These are phyloP conservation scores for Shiraia sp. DNA, from an alignment of 2,329 filamentous ascomycete genomes.

Conservation along the genomic window DNA sequence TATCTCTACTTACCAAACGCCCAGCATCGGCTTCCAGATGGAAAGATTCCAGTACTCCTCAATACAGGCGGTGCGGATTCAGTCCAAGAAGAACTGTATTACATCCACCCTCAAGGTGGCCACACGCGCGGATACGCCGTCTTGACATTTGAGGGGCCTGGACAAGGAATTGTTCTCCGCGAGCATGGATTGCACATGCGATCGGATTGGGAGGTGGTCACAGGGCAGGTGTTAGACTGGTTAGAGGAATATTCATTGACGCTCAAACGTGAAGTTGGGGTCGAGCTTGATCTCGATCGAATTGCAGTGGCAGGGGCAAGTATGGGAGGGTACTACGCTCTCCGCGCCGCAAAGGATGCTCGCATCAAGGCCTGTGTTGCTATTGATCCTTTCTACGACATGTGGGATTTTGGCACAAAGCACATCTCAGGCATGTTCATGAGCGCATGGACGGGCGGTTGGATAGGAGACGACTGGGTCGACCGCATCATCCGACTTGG, in stretches of 20 bases:
- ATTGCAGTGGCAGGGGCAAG: conserved; percentile 47
- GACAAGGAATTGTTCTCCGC: conserved; percentile 48
- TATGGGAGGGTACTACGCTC: conserved; percentile 53
- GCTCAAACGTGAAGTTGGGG: neutral
- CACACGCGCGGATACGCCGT: conserved; percentile 47
- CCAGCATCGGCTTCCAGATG: neutral
- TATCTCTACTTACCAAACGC: conserved; percentile 3
- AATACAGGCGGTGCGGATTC: conserved; percentile 9
- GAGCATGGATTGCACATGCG: conserved; percentile 13
- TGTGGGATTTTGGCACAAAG: conserved; percentile 31
- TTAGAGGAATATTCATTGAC: no score
- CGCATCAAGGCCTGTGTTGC: conserved; percentile 52
- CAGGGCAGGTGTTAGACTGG: conserved; percentile 23
- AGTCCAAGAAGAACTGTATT: conserved; percentile 19
- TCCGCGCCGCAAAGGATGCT: conserved; percentile 48
- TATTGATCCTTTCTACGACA: conserved; percentile 44
- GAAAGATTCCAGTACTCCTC: conserved; percentile 4
- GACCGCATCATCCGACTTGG: neutral
- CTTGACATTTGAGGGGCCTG: conserved; percentile 53
- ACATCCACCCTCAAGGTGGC: conserved; percentile 48
- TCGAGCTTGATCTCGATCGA: conserved; percentile 42
- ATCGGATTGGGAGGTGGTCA: conserved; percentile 33
- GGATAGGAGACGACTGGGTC: neutral
- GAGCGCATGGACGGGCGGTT: conserved; percentile 5
- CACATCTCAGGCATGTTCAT: conserved; percentile 7